phyloP scores from a whole-genome alignment of 2,329 filamentous ascomycete genomes.

The Talaromyces sp. region DNA sequence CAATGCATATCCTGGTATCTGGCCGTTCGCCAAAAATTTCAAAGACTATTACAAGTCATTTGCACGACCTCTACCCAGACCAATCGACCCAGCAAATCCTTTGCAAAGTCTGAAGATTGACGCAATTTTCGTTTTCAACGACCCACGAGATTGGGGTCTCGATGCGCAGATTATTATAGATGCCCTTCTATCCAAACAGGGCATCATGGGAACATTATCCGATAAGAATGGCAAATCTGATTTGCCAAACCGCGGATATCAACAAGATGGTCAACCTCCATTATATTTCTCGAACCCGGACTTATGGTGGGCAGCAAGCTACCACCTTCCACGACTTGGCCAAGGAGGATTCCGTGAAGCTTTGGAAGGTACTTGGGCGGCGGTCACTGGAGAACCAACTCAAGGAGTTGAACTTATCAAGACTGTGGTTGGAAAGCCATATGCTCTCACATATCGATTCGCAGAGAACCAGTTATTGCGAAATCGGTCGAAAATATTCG shows the following conservation, averaged over 20 bases:
- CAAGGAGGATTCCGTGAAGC: constrained; percentile 88
- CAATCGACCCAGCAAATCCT: constrained; percentile 39
- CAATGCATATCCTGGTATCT: constrained; percentile 68
- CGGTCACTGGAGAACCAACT: constrained; percentile 59
- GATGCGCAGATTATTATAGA: constrained; percentile 84
- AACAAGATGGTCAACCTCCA: constrained; percentile 72
- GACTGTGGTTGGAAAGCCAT: constrained; percentile 79
- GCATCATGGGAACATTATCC: constrained; percentile 77
- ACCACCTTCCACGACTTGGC: constrained; percentile 80
- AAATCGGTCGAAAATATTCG: constrained; percentile 54
- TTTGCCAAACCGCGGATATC: constrained; percentile 73
- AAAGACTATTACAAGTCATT: constrained; percentile 57
- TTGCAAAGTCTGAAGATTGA: constrained; percentile 69
- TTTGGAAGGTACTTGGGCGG: constrained; percentile 73
- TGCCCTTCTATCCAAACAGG: constrained; percentile 72
- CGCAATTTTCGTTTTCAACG: constrained; percentile 90
- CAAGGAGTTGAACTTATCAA: constrained; percentile 57
- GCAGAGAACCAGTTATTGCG: constrained; percentile 69
- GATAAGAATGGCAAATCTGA: constrained; percentile 62
- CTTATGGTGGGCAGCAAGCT: constrained; percentile 80
- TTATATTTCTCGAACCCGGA: constrained; percentile 91
- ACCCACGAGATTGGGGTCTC: constrained; percentile 92
- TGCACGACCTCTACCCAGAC: constrained; percentile 35
- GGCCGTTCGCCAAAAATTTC: constrained; percentile 74
- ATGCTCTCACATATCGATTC: constrained; percentile 72